A percentile compares a stretch with the other conserved stretches of the same genome.
phyloP scores from a whole-genome alignment of 2,329 filamentous ascomycete species.

The Rhexocercosporidium sp. region DNA sequence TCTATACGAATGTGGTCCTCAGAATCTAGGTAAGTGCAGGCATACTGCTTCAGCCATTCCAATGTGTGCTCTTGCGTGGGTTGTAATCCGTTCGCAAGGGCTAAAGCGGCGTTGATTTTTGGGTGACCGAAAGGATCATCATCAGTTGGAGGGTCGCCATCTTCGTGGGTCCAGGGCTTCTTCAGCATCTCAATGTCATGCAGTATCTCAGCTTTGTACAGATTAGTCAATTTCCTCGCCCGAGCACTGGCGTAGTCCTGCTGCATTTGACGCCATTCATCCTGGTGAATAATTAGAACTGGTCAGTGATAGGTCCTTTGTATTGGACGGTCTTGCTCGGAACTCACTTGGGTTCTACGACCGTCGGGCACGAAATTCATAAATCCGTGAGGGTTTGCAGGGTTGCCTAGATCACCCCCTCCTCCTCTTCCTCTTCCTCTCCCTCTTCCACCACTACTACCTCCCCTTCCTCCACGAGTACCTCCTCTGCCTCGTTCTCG shows the following conservation, averaged over 20 bases:
- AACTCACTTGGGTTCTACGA: background rate
- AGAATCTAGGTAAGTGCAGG: background rate
- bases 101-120: background rate
- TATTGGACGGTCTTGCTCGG: background rate
- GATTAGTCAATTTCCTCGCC: background rate
- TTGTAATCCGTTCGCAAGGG: background rate
- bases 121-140: background rate
- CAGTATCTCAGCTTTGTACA: background rate
- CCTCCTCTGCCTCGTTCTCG: too few relatives aligned
- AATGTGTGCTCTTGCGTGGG: background rate
- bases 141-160: background rate
- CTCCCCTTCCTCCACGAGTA: too few relatives aligned
- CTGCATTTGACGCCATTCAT: background rate
- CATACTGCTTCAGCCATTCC: background rate
- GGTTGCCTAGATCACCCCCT: background rate
- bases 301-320: background rate
- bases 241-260: background rate
- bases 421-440: background rate
- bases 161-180: background rate
- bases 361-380: too few relatives aligned
- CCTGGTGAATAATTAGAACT: background rate
- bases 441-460: background rate
- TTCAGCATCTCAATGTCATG: conserved; percentile 4
- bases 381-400: too few relatives aligned
- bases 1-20: background rate